Base-by-base conservation (phyloP, 2,329 filamentous ascomycete species). In the Fusarium domesticum region DNA sequence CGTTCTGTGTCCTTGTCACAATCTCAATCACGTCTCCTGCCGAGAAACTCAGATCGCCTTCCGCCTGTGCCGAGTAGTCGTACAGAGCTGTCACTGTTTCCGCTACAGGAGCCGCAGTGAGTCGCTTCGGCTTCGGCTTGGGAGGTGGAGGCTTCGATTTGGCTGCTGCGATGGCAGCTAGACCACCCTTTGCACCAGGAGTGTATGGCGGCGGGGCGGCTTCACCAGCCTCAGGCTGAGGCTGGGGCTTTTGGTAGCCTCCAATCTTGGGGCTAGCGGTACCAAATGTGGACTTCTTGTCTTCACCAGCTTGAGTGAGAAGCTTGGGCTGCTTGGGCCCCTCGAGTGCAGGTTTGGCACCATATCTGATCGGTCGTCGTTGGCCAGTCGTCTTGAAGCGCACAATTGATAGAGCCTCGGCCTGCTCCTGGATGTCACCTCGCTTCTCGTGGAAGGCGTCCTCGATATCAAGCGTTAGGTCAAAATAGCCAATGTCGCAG, bases 401-500 rank as follows among this genome's bases (percentile, higher is more conserved):
- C 52, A 88, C 84, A 53, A 98, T 96, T 11, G 81, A 77, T 15
- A 98, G 75, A 30, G 80, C 82, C 68, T 98, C 93, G n/a, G 86
- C 82, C 51, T 79, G 81, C 56, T 95, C 87, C 64, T 93, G 85
- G 48, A 93, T 84, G 58, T 95, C 87, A 18, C 90, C 92, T 20
- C 91, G 86, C 74, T 96, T 96, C 67, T 83, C 78, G 60, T 87
- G 76, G 66, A 95, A 98, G 11, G 89, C 91, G 53, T 92, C 92
- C 66, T 96, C 89, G 34, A 98, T 85, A 61, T 95, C 91, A 23
- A 88, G 77, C 2, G 87, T 88, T 39, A 98, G 78, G 67, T 98
- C 88, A 68, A 98, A 98, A 71, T 98, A 98, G 50, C 90, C 90
- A 64, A 98, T 98, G 63, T 97, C 91, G 66, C 95, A 90, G 56